Base-by-base conservation (phyloP, 768 basidiomycete species). In the Calvatia gigantea region DNA sequence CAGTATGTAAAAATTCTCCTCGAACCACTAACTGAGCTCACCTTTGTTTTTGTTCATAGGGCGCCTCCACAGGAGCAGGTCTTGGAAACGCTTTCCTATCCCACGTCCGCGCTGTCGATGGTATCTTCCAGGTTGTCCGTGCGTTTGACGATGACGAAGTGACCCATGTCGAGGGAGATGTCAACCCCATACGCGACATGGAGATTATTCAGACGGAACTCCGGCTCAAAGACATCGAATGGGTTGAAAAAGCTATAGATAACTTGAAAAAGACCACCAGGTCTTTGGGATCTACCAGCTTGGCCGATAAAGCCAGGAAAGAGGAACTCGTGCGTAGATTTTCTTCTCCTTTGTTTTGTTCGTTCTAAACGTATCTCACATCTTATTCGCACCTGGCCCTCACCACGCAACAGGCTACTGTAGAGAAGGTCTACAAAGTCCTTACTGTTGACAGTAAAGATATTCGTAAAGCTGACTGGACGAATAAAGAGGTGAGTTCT, bases 61-160 rank as follows among this genome's bases (percentile, higher is more conserved):
- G 97, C 56, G 97, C 97, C 1, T 98, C 96, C 9, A 98, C 95
- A 29, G 97, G 97, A 62, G 97, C 93, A 43, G 97, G 97, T 67
- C 86, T 99, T 37, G 97, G 97, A 38, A 99, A 99, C 69, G 85
- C 94, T 25, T 99, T 99, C 79, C 75, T 99, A 69, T 95, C 94
- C 9, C 94, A 98, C 69, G 95, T 99, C 39, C 89, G 97, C 55
- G 92, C 97, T 8, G 96, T 98, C 58, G 97, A 99, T 68, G 97
- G 97, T 64, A 99, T 99, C 66, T 99, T 98, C 80, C 97, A 98
- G 69, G 87, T 98, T 59, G 86, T 98, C 54, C 91, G 97, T 49
- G 94, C 96, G 4, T 99, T 99, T 68, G 97, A 98, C 66, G 97
- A 99, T 65, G 89, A 94, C n/a, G 97, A 99, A 64, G 94, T 99